Base-by-base conservation (phyloP, 306 rosid genomes). In the Cicer cuneatum region DNA sequence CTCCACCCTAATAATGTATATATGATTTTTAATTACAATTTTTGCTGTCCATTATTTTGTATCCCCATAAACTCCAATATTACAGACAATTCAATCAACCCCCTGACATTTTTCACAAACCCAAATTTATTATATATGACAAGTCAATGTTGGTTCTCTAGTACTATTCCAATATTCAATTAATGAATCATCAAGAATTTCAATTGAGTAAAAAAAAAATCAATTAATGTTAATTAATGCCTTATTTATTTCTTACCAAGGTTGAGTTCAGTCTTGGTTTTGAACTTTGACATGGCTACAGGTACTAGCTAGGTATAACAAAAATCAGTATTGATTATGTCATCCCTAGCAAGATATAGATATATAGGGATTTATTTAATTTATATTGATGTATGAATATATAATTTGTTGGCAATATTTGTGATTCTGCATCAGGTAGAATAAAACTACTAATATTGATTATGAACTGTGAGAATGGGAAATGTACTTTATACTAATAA, bases 341-440 rank as follows among this genome's bases (percentile, higher is more conserved):
- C 69, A 65, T 13, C 54, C 48, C 40, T 33, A 37, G 37, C 10
- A n/a, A n/a, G n/a, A n/a, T n/a, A n/a, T n/a, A n/a, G n/a, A n/a
- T n/a, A 14, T 15, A 21, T 53, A 29, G 18, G 62, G 19, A 77
- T 60, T 12, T 21, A 40, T 39, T 38, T 7, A 42, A 42, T 9
- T 43, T 16, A 54, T 18, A 54, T 7, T 54, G 2, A 19, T 56
- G 7, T 58, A 57, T 42, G 42, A 51, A 13, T 21, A 10, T 48
- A 54, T 21, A 40, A 11, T 52, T 75, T 49, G 29, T 80, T 68
- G 21, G 67, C 24, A 24, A 24, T 24, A 7, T 53, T 63, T 48
- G 7, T 43, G 39, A 66, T 39, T 82, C 57, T 73, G 80, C 72
- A 49, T 73, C 77, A 78, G 83, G 74, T 78, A 83, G 86, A 83